These are phyloP conservation scores for Lyophyllum atratum DNA, from an alignment of 768 basidiomycete species.

Conservation along the genomic window DNA sequence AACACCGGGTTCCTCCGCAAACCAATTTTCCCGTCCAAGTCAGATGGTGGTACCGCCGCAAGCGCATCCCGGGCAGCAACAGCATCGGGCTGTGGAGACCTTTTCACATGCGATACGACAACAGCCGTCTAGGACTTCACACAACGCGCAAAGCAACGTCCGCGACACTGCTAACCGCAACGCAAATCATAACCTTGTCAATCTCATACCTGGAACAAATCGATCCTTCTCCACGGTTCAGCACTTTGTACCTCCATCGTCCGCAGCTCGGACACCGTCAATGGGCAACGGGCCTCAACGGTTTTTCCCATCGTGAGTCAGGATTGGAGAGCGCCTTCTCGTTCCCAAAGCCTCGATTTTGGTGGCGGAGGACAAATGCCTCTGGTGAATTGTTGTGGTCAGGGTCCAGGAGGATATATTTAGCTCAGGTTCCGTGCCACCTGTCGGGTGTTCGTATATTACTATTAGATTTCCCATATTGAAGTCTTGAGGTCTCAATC, in stretches of 20 bases:
- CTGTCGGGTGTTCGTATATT: neutral
- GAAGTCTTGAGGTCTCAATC: neutral
- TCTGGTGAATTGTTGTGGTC: conserved; percentile 42
- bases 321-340: conserved; percentile 26
- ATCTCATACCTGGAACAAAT: conserved; percentile 1
- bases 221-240: conserved; percentile 14
- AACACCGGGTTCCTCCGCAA: conserved; percentile 10
- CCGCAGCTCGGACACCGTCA: conserved; percentile 14
- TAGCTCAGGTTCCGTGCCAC: conserved; percentile 4
- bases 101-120: conserved; percentile 44
- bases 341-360: conserved; percentile 19
- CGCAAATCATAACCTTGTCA: conserved; percentile 6
- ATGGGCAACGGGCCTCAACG: conserved; percentile 23
- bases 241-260: conserved; percentile 9
- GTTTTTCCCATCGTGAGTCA: conserved; percentile 20
- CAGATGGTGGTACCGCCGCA: conserved; percentile 13
- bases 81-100: conserved; percentile 47
- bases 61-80: conserved; percentile 13
- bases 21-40: conserved; percentile 4
- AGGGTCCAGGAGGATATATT: conserved; percentile 12
- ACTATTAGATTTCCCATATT: neutral
- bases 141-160: conserved; percentile 12
- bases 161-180: neutral
- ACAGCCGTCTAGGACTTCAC: conserved; percentile 16
- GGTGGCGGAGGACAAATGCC: conserved; percentile 47